Evolutionary conservation across 805 yeast genomes (phyloP), one percentile per base, ranked within the genome.

Genomic region (Candida sanyiensis): DNA sequence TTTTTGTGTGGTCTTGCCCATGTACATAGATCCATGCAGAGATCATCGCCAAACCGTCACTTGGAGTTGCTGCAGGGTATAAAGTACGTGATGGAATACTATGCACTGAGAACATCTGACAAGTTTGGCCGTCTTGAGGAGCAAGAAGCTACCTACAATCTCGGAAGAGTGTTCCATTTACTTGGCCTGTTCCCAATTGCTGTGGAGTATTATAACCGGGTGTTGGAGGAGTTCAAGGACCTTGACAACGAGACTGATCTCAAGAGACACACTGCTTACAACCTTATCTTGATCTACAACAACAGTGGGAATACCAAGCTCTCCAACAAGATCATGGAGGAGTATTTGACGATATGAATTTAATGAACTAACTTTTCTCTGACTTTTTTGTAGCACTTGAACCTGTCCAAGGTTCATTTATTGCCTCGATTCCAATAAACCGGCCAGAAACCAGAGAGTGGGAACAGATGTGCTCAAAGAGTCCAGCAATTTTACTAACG

Each of bases 11-110:
- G 93, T 0, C 59, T 93, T 28, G 78, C 89, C 0, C 89, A 88
- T 60, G 65, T 89, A 18, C 96, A 90, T 51, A 71, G 97, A 30
- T 83, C 97, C 0, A 81, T 89, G 79, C 97, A 93, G 60, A 70
- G 98, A 45, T 77, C 85, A 42, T 81, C 95, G 5, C 70, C 80
- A 6, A 85, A 87, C 57, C 75, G 97, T 40, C 96, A 90, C 53
- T 69, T 83, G 42, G 97, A 89, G 54, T 67, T 93, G 17, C 63
- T 93, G 2, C 97, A 93, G 54, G 97, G 96, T 0, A 62, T 93
- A 33, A 77, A 89, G 40, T 88, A 75, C 51, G 56, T 93, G 44
- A 60, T 74, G 54, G 93, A 86, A 48, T 93, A 93, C 51, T 67
- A 69, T 28, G 76, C 74, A 13, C 54, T 70, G 6, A 64, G 93